A percentile compares a stretch with the other conserved stretches of the same genome.
Conservation (phyloP, 306 rosid species). For the Prunus mira region DNA sequence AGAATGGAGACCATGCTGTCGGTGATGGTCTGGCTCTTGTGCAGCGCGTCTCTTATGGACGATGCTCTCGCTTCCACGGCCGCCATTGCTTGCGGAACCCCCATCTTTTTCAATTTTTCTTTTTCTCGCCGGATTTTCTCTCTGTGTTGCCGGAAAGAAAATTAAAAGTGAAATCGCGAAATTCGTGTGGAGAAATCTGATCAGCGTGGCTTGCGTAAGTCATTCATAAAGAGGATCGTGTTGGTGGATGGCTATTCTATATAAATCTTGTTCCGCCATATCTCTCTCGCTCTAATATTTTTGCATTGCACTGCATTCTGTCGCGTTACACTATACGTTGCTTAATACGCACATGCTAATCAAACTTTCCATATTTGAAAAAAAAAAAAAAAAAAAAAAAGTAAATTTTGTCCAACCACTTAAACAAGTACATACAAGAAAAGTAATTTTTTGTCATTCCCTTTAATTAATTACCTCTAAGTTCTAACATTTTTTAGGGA, state of each 20-base stretch:
- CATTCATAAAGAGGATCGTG: neutral
- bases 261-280: neutral
- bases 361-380: no score
- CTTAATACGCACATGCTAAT: neutral
- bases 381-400: no score
- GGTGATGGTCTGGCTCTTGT: slow-evolving; percentile 70
- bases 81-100: slow-evolving; percentile 58
- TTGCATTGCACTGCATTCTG: neutral
- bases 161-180: slow-evolving; percentile 1
- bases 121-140: slow-evolving; percentile 14
- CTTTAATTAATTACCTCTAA: no score
- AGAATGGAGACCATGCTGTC: slow-evolving; percentile 88
- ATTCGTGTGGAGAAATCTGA: slow-evolving; percentile 1
- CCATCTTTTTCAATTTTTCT: slow-evolving; percentile 27
- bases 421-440: no score
- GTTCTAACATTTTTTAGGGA: no score
- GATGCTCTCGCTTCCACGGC: slow-evolving; percentile 59
- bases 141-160: slow-evolving; percentile 23
- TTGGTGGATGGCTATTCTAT: neutral
- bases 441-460: no score
- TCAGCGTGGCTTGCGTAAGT: neutral
- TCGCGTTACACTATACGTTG: neutral
- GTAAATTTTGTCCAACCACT: no score
- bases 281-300: neutral
- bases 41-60: slow-evolving; percentile 61